Evolutionary conservation across 2,329 filamentous ascomycete genomes (phyloP).

Genomic region (Fusarium sp.): DNA sequence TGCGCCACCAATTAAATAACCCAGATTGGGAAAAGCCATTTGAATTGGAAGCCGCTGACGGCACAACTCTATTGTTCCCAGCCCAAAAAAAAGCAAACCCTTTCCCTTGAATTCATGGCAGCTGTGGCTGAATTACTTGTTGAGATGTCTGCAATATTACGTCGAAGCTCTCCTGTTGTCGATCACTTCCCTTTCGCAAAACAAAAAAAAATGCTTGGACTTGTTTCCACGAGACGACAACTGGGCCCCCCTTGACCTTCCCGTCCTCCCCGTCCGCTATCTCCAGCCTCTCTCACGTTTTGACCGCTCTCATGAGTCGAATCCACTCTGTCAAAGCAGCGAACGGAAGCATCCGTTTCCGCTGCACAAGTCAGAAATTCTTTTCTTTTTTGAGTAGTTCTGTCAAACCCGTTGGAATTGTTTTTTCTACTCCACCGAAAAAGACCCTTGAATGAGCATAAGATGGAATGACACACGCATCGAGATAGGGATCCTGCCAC

Average conservation of each 20-base stretch:
- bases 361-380: constrained; percentile 2
- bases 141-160: constrained; percentile 38
- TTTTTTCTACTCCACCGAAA: constrained; percentile 4
- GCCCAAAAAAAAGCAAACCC: constrained; percentile 15
- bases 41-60: constrained; percentile 34
- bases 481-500: constrained; percentile 10
- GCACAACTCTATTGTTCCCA: constrained; percentile 3
- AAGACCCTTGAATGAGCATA: constrained; percentile 14
- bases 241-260: constrained; percentile 22
- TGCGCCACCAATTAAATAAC: constrained; percentile 32
- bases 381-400: not conserved
- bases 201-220: constrained; percentile 18
- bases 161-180: constrained; percentile 33
- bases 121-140: constrained; percentile 14
- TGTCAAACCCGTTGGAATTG: constrained; percentile 5
- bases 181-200: constrained; percentile 41
- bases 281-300: constrained; percentile 24
- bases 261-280: constrained; percentile 27
- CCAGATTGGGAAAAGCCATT: constrained; percentile 6
- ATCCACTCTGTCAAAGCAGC: constrained; percentile 28
- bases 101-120: constrained; percentile 16
- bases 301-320: constrained; percentile 20
- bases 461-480: constrained; percentile 23
- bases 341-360: constrained; percentile 12
- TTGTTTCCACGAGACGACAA: constrained; percentile 31